Evolutionary conservation across 2,329 filamentous ascomycete genomes (phyloP), one percentile per base, ranked within the genome.

Genomic region (Penicillium hesseltinei): DNA sequence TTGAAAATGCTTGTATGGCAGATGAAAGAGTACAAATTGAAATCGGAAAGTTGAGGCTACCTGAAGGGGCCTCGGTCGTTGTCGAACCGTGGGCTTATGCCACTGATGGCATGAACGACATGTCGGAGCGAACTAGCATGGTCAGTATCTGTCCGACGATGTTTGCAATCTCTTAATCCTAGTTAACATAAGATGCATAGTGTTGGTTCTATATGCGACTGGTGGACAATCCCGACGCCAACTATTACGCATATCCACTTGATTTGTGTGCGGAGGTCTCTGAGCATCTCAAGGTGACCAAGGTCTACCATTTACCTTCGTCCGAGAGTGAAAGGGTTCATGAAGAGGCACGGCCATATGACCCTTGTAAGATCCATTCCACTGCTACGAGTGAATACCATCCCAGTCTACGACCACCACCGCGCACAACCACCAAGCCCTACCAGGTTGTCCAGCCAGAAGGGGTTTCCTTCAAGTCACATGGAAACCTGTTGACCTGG

Each of bases 171-270:
- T 42, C 13, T 23, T 11, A 21, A 40, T 10, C 15, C 5, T 8
- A 23, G 19, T 27, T 51, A n/a, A 51, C 27, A n/a, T n/a, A n/a
- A 15, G 8, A 52, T 25, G 23, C 2, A 38, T 17, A 54, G 51
- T 54, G 51, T 33, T 54, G 51, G 51, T 54, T 54, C 13, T 78
- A 78, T 63, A 72, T 77, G 69, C 67, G 75, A 4, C 61, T 81
- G 0, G 52, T 71, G 0, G 68, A 75, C 0, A 73, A 81, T 33
- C 66, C 69, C 0, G 81, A 84, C 54, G 77, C 81, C 35, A 85
- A 85, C 63, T 80, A 81, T 67, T 85, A 85, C 62, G 82, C 82
- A 4, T 84, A 84, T 54, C 83, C 83, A 0, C 73, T 85, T 9
- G 78, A 83, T 53, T 73, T 85, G 23, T 79, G 76, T 45, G 79